Percentiles rank a stretch among this genome's conserved stretches.
phyloP scores from a whole-genome alignment of 306 rosid species.

The Vachellia collinsii region DNA sequence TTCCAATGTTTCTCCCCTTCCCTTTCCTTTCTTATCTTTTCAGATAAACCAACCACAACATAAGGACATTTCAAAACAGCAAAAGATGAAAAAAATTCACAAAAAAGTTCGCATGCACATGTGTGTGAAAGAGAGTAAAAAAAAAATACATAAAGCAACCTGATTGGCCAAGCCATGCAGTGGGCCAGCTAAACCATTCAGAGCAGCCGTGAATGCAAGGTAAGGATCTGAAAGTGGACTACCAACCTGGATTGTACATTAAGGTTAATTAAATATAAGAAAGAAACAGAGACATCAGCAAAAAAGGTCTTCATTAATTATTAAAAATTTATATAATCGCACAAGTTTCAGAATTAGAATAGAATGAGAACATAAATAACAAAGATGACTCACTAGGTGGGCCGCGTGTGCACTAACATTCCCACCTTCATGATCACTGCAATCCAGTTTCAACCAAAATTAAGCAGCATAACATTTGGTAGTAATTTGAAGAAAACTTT shows the following conservation, averaged over 20 bases:
- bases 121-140: background rate
- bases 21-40: background rate
- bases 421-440: constrained; percentile 99
- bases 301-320: constrained; percentile 17
- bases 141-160: constrained; percentile 51
- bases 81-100: background rate
- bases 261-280: constrained; percentile 29
- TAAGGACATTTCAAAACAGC: constrained; percentile 7
- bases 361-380: background rate
- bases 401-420: constrained; percentile 98
- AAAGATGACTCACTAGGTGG: constrained; percentile 67
- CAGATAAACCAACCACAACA: background rate
- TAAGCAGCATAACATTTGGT: constrained; percentile 22
- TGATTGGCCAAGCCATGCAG: constrained; percentile 99
- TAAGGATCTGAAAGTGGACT: constrained; percentile 97
- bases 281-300: constrained; percentile 25
- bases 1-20: background rate
- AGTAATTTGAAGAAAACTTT: constrained; percentile 20
- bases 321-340: background rate
- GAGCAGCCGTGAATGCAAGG: constrained; percentile 93
- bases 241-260: constrained; percentile 67
- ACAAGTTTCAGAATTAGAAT: constrained; percentile 25
- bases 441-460: constrained; percentile 36
- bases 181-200: constrained; percentile 98
- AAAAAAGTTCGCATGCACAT: background rate